Evolutionary conservation across 495 filamentous ascomycete genomes (phyloP), one percentile per base, ranked within the genome.

Genomic region (Hyaloscypha bicolor): DNA sequence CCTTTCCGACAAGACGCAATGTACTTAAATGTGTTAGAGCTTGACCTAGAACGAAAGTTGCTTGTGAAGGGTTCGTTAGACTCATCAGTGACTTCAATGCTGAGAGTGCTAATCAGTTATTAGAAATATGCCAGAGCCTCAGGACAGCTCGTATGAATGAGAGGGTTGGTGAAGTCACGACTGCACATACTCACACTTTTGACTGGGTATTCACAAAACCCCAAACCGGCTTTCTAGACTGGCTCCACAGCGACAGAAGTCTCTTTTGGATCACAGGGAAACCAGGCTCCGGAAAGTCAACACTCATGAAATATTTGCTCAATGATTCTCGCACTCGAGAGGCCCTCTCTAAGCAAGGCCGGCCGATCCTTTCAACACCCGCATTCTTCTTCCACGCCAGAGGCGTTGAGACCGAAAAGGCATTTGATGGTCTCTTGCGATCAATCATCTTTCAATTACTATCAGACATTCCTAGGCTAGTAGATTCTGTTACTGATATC

Each of bases 181-280:
- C 14, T n/a, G 31, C 31, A 60, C 56, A 60, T 29, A 14, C 12
- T 32, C 56, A 60, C 31, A 60, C 56, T 16, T 35, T 60, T 35
- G 56, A 35, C 12, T 60, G 56, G 56, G 30, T 60, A 32, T 60
- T 60, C 31, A 32, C 56, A 35, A 35, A 60, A 78, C 42, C 42
- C 42, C 76, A 32, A 51, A 72, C 59, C 80, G 76, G 78, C 16
- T 81, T 21, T 71, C 73, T 30, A 19, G 52, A 60, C 70, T 60
- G 56, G 56, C 56, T 60, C 35, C 56, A 60, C 39, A 32, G 32
- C 21, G 60, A 68, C 9, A 69, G 67, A 52, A 73, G 75, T 14
- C 64, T 82, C 39, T 72, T 82, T 8, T 82, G 79, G 81, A 78
- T 82, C 45, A 76, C 76, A 25, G 25, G 25, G 25, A 25, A 25